A percentile compares a stretch with the other conserved stretches of the same genome.
These are phyloP conservation scores for Candolleomyces efflorescens DNA, from an alignment of 768 basidiomycete species.

Conservation along the genomic window DNA sequence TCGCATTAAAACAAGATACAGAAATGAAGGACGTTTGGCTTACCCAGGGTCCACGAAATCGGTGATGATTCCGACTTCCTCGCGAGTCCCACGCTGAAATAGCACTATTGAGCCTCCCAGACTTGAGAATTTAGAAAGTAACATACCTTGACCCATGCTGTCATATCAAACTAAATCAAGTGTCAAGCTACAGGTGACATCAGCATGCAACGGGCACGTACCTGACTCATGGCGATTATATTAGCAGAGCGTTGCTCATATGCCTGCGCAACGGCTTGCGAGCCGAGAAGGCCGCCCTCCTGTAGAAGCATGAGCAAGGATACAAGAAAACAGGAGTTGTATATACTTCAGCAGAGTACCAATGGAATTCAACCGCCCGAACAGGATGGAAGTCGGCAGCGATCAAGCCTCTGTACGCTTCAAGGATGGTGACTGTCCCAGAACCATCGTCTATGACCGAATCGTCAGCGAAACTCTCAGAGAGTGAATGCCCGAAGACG, in stretches of 20 bases:
- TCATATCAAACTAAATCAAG: slow-evolving; percentile 74
- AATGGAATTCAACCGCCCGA: slow-evolving; percentile 73
- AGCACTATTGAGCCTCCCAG: slow-evolving; percentile 9
- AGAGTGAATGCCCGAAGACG: not conserved
- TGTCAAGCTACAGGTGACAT: slow-evolving; percentile 12
- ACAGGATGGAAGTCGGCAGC: slow-evolving; percentile 63
- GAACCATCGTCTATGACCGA: slow-evolving; percentile 62
- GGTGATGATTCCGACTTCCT: slow-evolving; percentile 80
- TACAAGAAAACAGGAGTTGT: slow-evolving; percentile 9
- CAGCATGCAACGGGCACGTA: slow-evolving; percentile 21
- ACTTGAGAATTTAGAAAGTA: slow-evolving; percentile 16
- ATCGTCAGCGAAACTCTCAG: slow-evolving; percentile 11
- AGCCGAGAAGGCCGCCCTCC: slow-evolving; percentile 86
- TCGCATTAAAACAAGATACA: not conserved
- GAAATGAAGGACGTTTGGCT: slow-evolving; percentile 12
- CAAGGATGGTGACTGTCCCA: slow-evolving; percentile 75
- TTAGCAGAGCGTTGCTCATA: slow-evolving; percentile 62
- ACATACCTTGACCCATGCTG: slow-evolving; percentile 84
- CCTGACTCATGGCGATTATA: slow-evolving; percentile 83
- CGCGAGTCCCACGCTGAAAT: slow-evolving; percentile 55
- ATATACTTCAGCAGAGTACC: slow-evolving; percentile 75
- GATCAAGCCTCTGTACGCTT: slow-evolving; percentile 69
- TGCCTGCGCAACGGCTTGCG: slow-evolving; percentile 79
- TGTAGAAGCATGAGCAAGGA: slow-evolving; percentile 22
- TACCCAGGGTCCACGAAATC: slow-evolving; percentile 73